These are phyloP conservation scores for Syzygium oleosum DNA, from an alignment of 345 rosid genomes.

Conservation along the genomic window DNA sequence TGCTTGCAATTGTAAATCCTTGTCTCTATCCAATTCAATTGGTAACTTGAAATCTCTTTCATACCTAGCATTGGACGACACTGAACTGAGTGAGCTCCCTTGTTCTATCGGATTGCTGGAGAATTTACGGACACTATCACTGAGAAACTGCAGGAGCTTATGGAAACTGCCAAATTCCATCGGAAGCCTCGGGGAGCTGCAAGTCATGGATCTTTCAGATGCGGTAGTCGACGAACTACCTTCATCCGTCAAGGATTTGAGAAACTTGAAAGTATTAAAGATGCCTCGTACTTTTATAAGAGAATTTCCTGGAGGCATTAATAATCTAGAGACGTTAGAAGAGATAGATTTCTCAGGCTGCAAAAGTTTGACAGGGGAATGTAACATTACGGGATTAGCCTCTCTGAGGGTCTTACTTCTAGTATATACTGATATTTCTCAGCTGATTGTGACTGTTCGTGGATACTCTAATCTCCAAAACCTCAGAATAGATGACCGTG, in stretches of 20 bases:
- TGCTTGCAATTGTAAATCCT: background rate
- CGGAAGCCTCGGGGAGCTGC: background rate
- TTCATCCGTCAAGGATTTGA: background rate
- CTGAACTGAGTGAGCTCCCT: background rate
- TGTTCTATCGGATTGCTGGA: background rate
- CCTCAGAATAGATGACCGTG: background rate
- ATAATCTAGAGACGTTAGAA: background rate
- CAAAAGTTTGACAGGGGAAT: background rate
- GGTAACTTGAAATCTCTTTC: background rate
- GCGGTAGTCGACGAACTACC: background rate
- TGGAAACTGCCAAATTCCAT: background rate
- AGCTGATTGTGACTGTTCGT: background rate
- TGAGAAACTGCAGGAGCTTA: background rate
- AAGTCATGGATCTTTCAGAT: background rate
- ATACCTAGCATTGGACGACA: background rate
- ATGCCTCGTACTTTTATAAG: fast-evolving
- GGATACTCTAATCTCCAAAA: background rate
- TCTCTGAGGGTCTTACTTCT: background rate
- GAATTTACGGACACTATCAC: background rate
- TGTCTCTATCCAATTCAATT: background rate
- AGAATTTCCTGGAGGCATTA: background rate
- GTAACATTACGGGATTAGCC: background rate
- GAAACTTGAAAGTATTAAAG: no score
- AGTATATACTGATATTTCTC: fast-evolving
- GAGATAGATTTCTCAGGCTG: background rate